phyloP scores from a whole-genome alignment of 208 protist species.

The Leishmania tarentolae region DNA sequence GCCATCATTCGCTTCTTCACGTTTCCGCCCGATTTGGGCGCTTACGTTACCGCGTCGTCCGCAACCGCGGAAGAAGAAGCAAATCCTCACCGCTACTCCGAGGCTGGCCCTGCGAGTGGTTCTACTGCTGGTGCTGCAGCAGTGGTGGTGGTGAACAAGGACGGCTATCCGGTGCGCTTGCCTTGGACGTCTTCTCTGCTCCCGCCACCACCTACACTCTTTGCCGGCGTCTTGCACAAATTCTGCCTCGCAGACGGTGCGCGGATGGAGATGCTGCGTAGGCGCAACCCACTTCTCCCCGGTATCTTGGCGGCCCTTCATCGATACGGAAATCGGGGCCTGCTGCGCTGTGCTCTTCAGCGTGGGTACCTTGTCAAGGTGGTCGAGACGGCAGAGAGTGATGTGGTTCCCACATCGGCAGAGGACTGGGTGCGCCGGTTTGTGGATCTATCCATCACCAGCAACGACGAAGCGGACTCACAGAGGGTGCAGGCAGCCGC shows the following conservation, averaged over 20 bases:
- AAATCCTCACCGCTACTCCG: neutral
- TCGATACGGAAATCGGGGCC: conserved; percentile 58
- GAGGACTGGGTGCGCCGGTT: conserved; percentile 16
- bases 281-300: conserved; percentile 48
- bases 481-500: neutral
- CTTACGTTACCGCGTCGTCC: neutral
- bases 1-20: conserved; percentile 43
- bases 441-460: conserved; percentile 3
- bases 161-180: conserved; percentile 28
- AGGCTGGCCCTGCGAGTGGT: neutral
- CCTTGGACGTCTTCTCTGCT: neutral
- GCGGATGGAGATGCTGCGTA: conserved; percentile 30
- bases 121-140: neutral
- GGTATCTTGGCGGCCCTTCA: conserved; percentile 54
- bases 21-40: conserved; percentile 33
- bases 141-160: conserved; percentile 21
- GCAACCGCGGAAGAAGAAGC: neutral
- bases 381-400: conserved; percentile 19
- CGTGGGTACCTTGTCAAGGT: conserved; percentile 49
- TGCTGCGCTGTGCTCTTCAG: conserved; percentile 67
- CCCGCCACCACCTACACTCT: conserved; percentile 25
- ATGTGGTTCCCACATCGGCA: neutral
- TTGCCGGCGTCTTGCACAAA: conserved; percentile 18
- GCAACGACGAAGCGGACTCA: neutral
- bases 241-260: conserved; percentile 16